Percentiles rank a stretch among this genome's conserved stretches.
Conservation (phyloP, 768 basidiomycete genomes). For the Candolleomyces aberdarensis region DNA sequence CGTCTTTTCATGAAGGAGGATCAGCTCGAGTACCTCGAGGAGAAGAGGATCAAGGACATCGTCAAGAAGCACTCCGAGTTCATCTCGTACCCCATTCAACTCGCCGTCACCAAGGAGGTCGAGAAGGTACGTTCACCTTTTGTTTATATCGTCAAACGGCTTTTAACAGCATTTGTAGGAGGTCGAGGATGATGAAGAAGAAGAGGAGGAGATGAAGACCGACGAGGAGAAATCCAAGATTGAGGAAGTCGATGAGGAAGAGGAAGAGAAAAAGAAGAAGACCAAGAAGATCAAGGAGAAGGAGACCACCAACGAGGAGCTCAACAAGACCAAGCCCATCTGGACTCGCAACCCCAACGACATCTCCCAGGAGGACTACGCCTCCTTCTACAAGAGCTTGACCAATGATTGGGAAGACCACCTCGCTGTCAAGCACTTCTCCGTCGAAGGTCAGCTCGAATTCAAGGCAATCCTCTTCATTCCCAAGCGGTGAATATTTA, state of each 20-base stretch:
- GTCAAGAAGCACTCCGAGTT: conserved; percentile 99
- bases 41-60: conserved; percentile 99
- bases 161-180: conserved; percentile 48
- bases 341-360: conserved; percentile 99
- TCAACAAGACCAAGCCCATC: conserved; percentile 99
- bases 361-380: conserved; percentile 92
- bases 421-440: conserved; percentile 99
- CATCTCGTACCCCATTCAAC: conserved; percentile 99
- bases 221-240: conserved; percentile 78
- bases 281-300: conserved; percentile 92
- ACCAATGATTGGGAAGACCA: conserved; percentile 99
- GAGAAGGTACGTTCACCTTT: conserved; percentile 78
- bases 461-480: conserved; percentile 99
- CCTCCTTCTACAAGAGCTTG: conserved; percentile 97
- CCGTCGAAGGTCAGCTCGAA: conserved; percentile 99
- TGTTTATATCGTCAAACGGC: neutral
- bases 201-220: conserved; percentile 68
- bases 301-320: conserved; percentile 89
- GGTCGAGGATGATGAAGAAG: conserved; percentile 82
- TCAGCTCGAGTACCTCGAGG: conserved; percentile 97
- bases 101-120: conserved; percentile 97
- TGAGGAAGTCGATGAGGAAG: conserved; percentile 81
- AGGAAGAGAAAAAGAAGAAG: conserved; percentile 87
- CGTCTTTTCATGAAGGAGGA: conserved; percentile 96
- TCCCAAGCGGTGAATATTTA: conserved; percentile 77